phyloP scores from a whole-genome alignment of 2,329 filamentous ascomycete genomes.

The Colletotrichum agaves region DNA sequence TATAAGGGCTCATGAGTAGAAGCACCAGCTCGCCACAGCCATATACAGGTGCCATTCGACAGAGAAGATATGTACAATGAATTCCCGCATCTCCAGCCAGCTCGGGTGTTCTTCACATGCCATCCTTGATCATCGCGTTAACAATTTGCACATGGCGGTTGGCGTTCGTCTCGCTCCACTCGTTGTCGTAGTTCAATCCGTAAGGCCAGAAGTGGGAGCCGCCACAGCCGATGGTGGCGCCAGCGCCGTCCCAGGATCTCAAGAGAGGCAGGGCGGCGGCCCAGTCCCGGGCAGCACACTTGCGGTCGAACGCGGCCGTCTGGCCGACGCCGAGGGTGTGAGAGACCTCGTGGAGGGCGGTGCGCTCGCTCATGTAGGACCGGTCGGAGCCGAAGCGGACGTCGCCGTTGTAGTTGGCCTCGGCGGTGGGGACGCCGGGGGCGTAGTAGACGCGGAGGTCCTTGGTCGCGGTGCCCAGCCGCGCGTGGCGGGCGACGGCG shows the following conservation, averaged over 20 bases:
- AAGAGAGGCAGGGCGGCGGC: slow-evolving; percentile 52
- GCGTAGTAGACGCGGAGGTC: slow-evolving; percentile 54
- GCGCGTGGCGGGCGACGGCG: slow-evolving; percentile 54
- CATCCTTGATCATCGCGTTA: slow-evolving; percentile 58
- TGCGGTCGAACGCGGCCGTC: slow-evolving; percentile 52
- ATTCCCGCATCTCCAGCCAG: not conserved
- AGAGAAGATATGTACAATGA: slow-evolving; percentile 14
- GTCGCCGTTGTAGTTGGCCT: slow-evolving; percentile 59
- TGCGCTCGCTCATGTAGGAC: slow-evolving; percentile 60
- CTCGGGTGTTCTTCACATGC: slow-evolving; percentile 41
- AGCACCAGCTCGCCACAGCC: no score
- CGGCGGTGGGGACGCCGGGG: slow-evolving; percentile 57
- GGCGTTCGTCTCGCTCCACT: slow-evolving; percentile 58
- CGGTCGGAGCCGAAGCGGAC: slow-evolving; percentile 58
- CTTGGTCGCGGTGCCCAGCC: slow-evolving; percentile 50
- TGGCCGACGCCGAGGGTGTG: slow-evolving; percentile 60
- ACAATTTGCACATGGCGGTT: slow-evolving; percentile 55
- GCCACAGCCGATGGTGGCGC: slow-evolving; percentile 52
- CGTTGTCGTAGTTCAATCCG: slow-evolving; percentile 55
- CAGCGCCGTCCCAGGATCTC: slow-evolving; percentile 52
- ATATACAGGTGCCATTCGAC: slow-evolving; percentile 2
- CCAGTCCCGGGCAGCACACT: slow-evolving; percentile 55
- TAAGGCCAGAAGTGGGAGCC: slow-evolving; percentile 55
- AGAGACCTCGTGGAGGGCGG: slow-evolving; percentile 59
- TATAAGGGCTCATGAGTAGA: no score